phyloP scores from a whole-genome alignment of 768 basidiomycete species.

The Cystobasidium onofrii region DNA sequence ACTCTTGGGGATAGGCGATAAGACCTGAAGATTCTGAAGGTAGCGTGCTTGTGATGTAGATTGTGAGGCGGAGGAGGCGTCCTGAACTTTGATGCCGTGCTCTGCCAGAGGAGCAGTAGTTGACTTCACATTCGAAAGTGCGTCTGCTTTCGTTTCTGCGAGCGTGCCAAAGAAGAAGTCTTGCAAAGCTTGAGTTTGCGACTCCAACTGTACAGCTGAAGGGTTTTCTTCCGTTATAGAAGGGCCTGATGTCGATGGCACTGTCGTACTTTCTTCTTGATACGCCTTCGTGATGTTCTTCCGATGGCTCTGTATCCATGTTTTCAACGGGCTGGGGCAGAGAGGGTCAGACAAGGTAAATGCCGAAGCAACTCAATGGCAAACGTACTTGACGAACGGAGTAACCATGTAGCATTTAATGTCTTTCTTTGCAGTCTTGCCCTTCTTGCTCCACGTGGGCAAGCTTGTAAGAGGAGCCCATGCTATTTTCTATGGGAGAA shows the following conservation, averaged over 20 bases:
- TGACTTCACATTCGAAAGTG: not conserved
- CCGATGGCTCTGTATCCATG: conserved; percentile 40
- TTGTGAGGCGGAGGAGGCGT: not conserved
- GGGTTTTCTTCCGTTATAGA: conserved; percentile 24
- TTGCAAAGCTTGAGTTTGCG: conserved; percentile 35
- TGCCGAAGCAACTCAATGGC: not conserved
- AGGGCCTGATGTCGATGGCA: conserved; percentile 14
- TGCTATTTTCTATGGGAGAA: conserved; percentile 67
- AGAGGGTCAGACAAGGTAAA: too few relatives aligned
- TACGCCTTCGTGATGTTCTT: not conserved
- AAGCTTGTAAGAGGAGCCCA: conserved; percentile 87
- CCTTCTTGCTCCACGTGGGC: conserved; percentile 70
- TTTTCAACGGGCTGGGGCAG: conserved; percentile 35
- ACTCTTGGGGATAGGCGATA: not conserved
- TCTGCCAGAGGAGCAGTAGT: not conserved
- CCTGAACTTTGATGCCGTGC: not conserved
- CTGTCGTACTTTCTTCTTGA: conserved; percentile 1
- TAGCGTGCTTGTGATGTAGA: not conserved
- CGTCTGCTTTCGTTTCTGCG: not conserved
- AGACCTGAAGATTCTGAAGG: not conserved
- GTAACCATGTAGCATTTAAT: conserved; percentile 85
- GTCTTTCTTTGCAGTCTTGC: conserved; percentile 55
- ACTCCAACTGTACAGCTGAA: conserved; percentile 18
- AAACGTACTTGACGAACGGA: conserved; percentile 64
- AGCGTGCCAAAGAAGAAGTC: conserved; percentile 39